Evolutionary conservation across 768 basidiomycete species (phyloP), one percentile per base, ranked within the genome.

Genomic region (Suillus decipiens): DNA sequence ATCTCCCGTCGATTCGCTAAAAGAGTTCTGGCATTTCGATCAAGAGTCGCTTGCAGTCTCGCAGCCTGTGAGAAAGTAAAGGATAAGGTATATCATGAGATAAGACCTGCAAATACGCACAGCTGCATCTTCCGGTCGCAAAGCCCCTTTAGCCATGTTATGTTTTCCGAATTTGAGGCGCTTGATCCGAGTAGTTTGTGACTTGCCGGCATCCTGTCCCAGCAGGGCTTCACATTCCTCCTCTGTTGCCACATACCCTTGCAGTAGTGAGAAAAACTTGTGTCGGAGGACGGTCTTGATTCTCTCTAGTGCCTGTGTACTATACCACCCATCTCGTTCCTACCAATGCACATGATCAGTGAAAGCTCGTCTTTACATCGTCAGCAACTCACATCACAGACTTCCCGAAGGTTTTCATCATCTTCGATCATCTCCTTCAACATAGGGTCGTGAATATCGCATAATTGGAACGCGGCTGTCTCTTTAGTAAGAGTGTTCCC

Each of bases 291-390:
- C 83, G 5, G 84, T 84, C 73, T 93, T 95, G 75, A 98, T 95
- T 62, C 86, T 85, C 66, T 93, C 91, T 63, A 95, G 81, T 4
- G 89, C 84, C 65, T 88, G 85, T 0, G 84, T 79, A 5, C 86
- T 86, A 71, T 90, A 97, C 95, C 95, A 98, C 2, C 96, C 96
- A 69, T 94, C 91, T 55, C 89, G 86, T 78, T 92, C 89, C 89
- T 90, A 63, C 15, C 36, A 41, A 59, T 42, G 53, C 31, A 15
- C 62, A 34, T 68, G 47, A 54, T 60, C 22, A 57, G 39, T 45
- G 10, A 28, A n/a, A 28, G 45, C 19, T n/a, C 1, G 12, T 17
- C 11, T n/a, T 41, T 10, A 31, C n/a, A n/a, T 14, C 37, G 42
- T 1, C 31, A 19, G 36, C 9, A 7, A 79, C 90, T 69, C 64